phyloP scores from a whole-genome alignment of 2,329 filamentous ascomycete species.

The Escovopsis sp. region DNA sequence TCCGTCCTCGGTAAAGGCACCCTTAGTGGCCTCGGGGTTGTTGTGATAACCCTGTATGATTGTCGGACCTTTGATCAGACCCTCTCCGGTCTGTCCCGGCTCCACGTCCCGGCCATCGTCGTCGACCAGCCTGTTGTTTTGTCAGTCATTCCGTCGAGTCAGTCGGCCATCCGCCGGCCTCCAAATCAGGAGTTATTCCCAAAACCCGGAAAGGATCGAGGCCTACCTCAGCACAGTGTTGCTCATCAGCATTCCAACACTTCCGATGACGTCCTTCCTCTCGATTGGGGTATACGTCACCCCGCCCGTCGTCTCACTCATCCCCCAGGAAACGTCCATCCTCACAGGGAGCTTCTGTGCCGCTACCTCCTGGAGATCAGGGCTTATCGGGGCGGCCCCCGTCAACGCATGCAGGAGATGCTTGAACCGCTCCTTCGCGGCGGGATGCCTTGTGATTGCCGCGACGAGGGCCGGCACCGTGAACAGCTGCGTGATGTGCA shows the following conservation, averaged over 20 bases:
- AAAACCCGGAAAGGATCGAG: neutral
- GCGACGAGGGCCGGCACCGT: slow-evolving; percentile 48
- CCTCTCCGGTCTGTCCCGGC: slow-evolving; percentile 36
- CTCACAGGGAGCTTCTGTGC: slow-evolving; percentile 32
- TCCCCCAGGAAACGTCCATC: slow-evolving; percentile 41
- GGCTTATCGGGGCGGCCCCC: slow-evolving; percentile 42
- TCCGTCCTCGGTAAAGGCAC: slow-evolving; percentile 35
- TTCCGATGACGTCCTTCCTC: slow-evolving; percentile 29
- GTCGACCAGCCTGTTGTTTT: slow-evolving; percentile 21
- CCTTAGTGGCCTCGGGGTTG: slow-evolving; percentile 49
- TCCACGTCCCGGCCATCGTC: slow-evolving; percentile 25
- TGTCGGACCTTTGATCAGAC: slow-evolving; percentile 57
- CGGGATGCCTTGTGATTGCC: slow-evolving; percentile 40
- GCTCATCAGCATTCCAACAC: slow-evolving; percentile 22
- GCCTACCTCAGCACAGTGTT: slow-evolving; percentile 14
- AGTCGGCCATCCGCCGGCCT: neutral
- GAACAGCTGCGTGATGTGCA: slow-evolving; percentile 39
- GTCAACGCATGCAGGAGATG: slow-evolving; percentile 30
- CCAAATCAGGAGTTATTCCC: neutral
- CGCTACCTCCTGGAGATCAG: slow-evolving; percentile 36
- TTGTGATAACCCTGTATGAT: slow-evolving; percentile 59
- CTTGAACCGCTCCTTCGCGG: slow-evolving; percentile 41
- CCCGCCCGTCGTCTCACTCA: slow-evolving; percentile 39
- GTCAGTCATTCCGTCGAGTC: neutral
- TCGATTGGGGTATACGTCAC: slow-evolving; percentile 30